Conservation (phyloP, 768 basidiomycete species). For the Termitomyces sp. region DNA sequence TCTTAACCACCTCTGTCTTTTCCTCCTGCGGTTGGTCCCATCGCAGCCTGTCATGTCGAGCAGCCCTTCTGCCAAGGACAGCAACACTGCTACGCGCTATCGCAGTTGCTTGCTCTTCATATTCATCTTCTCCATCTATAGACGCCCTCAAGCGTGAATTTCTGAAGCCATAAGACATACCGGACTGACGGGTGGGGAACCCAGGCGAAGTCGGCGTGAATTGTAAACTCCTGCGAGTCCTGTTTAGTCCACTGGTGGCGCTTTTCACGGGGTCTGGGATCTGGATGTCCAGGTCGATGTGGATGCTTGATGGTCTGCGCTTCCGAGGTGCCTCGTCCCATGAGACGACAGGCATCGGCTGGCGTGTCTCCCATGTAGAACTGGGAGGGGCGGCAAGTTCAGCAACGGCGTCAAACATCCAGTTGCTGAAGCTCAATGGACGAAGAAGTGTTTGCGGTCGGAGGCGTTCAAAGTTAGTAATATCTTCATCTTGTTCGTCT, state of each 20-base stretch:
- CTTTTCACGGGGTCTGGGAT: slow-evolving; percentile 1
- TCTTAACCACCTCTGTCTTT: background rate
- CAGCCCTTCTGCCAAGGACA: slow-evolving; percentile 27
- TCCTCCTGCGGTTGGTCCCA: slow-evolving; percentile 20
- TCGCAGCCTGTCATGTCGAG: slow-evolving; percentile 15
- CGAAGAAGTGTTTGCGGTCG: slow-evolving; percentile 41
- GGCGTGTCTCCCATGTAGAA: slow-evolving; percentile 11
- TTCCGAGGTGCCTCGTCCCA: slow-evolving; percentile 1
- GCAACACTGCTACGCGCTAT: slow-evolving; percentile 34
- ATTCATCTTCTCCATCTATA: slow-evolving; percentile 22
- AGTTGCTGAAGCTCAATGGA: slow-evolving; percentile 64
- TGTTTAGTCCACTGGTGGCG: slow-evolving; percentile 12
- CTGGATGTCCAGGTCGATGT: slow-evolving; percentile 18
- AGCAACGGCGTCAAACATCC: slow-evolving; percentile 81
- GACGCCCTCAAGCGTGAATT: background rate
- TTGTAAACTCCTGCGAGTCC: slow-evolving; percentile 51
- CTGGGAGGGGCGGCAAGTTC: slow-evolving; percentile 47
- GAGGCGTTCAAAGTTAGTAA: slow-evolving; percentile 22
- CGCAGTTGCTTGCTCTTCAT: slow-evolving; percentile 43
- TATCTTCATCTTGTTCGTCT: slow-evolving; percentile 39
- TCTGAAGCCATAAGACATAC: slow-evolving; percentile 3
- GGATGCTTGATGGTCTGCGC: slow-evolving; percentile 20
- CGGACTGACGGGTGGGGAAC: slow-evolving; percentile 19
- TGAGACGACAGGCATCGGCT: slow-evolving; percentile 34
- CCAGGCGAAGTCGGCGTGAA: slow-evolving; percentile 57